These are phyloP conservation scores for Penicillium griseofulvum DNA, from an alignment of 2,329 filamentous ascomycete species.

Conservation along the genomic window DNA sequence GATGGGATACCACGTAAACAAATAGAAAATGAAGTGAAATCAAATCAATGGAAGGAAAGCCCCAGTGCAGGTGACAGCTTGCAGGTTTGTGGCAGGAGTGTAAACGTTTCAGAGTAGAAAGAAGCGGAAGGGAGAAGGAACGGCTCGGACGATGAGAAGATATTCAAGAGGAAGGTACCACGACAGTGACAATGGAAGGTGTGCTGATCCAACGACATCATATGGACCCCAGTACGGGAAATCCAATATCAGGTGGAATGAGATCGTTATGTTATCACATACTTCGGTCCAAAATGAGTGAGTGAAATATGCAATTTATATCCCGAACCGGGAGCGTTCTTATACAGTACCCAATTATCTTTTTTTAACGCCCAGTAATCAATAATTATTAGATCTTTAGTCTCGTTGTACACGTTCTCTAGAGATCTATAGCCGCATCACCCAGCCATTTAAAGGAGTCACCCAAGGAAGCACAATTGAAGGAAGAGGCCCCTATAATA, in stretches of 20 bases:
- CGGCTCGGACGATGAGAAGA: neutral
- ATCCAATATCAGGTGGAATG: neutral
- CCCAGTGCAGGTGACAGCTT: neutral
- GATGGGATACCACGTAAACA: too few relatives aligned
- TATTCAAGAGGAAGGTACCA: neutral
- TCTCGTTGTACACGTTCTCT: too few relatives aligned
- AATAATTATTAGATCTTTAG: too few relatives aligned
- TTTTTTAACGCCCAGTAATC: too few relatives aligned
- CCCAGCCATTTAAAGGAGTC: too few relatives aligned
- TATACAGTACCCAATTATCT: too few relatives aligned
- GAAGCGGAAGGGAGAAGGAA: neutral
- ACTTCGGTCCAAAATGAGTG: too few relatives aligned
- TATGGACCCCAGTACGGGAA: neutral
- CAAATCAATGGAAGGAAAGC: neutral
- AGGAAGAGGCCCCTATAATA: too few relatives aligned
- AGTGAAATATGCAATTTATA: neutral
- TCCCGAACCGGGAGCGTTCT: neutral
- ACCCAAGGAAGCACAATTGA: too few relatives aligned
- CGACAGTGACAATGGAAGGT: neutral
- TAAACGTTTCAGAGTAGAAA: neutral
- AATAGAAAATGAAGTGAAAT: too few relatives aligned
- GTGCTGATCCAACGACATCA: neutral
- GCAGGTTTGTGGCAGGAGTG: neutral
- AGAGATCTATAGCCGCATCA: too few relatives aligned
- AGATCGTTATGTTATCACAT: neutral